phyloP scores from a whole-genome alignment of 345 rosid species.

The Pelargonium nanum region DNA sequence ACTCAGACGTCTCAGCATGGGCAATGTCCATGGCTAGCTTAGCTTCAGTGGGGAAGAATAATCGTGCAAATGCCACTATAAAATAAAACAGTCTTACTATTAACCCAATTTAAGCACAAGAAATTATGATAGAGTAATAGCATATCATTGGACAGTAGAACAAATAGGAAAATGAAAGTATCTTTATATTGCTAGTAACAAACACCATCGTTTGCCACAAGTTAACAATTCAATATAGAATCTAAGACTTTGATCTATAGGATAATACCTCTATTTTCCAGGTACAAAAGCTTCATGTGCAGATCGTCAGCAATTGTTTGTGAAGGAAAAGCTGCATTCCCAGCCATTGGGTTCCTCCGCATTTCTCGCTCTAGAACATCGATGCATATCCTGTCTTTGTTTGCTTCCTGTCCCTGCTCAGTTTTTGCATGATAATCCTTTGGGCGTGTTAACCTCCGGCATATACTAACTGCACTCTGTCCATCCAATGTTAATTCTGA shows the following conservation, averaged over 20 bases:
- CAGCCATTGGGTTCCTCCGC: conserved; percentile 63
- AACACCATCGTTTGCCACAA: background rate
- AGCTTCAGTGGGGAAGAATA: conserved; percentile 84
- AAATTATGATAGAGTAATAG: background rate
- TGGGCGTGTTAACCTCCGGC: conserved; percentile 72
- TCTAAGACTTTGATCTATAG: background rate
- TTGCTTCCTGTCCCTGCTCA: conserved; percentile 70
- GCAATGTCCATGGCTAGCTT: conserved; percentile 89
- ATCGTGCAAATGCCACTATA: conserved; percentile 81
- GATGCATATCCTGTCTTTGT: conserved; percentile 66
- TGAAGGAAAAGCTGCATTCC: conserved; percentile 33
- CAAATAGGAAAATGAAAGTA: background rate
- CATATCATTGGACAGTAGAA: too few relatives aligned
- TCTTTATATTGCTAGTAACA: too few relatives aligned
- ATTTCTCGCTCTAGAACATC: conserved; percentile 80
- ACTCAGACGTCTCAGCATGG: conserved; percentile 55
- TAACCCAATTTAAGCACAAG: background rate
- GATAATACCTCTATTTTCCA: conserved; percentile 84
- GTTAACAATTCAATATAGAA: background rate
- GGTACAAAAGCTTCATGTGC: conserved; percentile 73
- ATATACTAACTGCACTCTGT: conserved; percentile 70
- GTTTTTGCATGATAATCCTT: conserved; percentile 72
- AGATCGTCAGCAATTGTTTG: conserved; percentile 63
- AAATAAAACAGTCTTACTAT: conserved; percentile 10
- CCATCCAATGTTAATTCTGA: conserved; percentile 63